Evolutionary conservation across 1,284 basidiomycete genomes (phyloP).

Genomic region (Megacollybia platyphylla): DNA sequence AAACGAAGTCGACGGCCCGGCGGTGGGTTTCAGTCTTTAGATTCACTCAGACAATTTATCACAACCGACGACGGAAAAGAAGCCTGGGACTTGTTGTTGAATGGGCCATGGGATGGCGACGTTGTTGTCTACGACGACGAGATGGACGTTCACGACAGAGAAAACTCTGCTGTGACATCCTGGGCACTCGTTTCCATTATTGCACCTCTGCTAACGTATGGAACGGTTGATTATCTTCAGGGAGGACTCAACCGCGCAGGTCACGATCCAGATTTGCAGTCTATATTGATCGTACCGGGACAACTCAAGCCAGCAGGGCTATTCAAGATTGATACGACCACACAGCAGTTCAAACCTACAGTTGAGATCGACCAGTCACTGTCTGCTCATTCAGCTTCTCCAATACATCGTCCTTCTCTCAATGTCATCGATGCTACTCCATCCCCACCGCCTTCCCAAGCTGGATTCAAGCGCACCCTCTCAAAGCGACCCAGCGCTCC

Average conservation of each 20-base stretch:
- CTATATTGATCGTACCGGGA: constrained; percentile 27
- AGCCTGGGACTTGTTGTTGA: constrained; percentile 52
- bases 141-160: constrained; percentile 51
- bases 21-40: constrained; percentile 48
- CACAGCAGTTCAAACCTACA: constrained; percentile 34
- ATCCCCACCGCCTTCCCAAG: constrained; percentile 54
- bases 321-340: constrained; percentile 50
- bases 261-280: constrained; percentile 38
- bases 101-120: constrained; percentile 56
- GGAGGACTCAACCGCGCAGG: constrained; percentile 55
- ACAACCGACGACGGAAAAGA: constrained; percentile 60
- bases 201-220: constrained; percentile 36
- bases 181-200: constrained; percentile 58
- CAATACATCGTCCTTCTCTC: constrained; percentile 15
- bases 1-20: constrained; percentile 68
- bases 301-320: constrained; percentile 22
- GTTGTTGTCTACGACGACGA: constrained; percentile 66
- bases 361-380: constrained; percentile 46
- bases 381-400: constrained; percentile 16
- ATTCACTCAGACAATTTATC: constrained; percentile 63
- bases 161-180: constrained; percentile 38
- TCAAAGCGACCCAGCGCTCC: constrained; percentile 49
- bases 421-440: constrained; percentile 33
- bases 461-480: constrained; percentile 38
- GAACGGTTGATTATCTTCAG: constrained; percentile 48